Percentiles rank a stretch among this genome's conserved stretches.
Conservation (phyloP, 176 grass and related monocot genomes). For the Cenchrus purpureus region DNA sequence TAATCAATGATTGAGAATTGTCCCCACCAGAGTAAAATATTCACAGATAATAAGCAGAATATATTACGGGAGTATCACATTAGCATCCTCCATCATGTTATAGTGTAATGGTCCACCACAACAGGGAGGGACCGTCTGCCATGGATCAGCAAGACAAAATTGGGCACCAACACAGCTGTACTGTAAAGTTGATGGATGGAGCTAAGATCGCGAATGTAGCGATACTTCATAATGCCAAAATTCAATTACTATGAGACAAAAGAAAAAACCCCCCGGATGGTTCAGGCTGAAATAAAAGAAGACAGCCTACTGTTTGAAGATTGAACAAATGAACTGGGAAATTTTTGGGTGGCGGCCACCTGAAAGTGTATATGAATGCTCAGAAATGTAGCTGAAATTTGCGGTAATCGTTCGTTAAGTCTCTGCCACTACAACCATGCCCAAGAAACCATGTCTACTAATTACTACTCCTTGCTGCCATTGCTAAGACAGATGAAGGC, state of each 20-base stretch:
- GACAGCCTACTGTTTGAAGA: neutral
- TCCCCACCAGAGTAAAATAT: constrained; percentile 45
- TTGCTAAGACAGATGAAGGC: constrained; percentile 7
- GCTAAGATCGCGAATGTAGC: neutral
- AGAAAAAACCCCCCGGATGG: neutral
- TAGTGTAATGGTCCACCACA: constrained; percentile 28
- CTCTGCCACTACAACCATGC: neutral
- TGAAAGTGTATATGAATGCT: neutral
- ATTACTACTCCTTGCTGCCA: neutral
- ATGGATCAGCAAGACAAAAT: constrained; percentile 22
- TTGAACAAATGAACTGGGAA: neutral
- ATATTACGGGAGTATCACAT: constrained; percentile 31
- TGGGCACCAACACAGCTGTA: constrained; percentile 6
- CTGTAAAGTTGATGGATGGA: constrained; percentile 20
- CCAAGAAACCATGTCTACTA: neutral
- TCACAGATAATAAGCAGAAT: constrained; percentile 7
- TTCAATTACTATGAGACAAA: neutral
- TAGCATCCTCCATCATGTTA: constrained; percentile 23
- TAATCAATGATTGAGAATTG: constrained; percentile 46
- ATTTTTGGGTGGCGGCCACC: neutral
- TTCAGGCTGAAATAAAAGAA: neutral
- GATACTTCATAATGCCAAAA: neutral
- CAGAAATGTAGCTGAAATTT: neutral
- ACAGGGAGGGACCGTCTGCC: neutral
- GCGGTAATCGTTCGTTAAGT: neutral